Base-by-base conservation (phyloP, 2,329 filamentous ascomycete genomes). In the Exophiala lecanii-corni region DNA sequence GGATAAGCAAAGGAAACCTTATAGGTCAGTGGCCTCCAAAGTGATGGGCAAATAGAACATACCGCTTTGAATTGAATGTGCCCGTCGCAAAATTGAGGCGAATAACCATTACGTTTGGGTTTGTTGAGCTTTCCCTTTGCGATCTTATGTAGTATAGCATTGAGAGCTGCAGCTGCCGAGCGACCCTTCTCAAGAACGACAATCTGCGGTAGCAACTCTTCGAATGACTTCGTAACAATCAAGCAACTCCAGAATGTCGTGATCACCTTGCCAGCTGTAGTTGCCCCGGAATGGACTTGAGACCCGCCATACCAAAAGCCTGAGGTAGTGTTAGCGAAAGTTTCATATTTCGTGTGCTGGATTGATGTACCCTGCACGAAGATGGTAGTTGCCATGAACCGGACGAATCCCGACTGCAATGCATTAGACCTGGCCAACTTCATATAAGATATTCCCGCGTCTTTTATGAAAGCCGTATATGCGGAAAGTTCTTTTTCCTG, bases 231-330 rank as follows among this genome's bases (percentile, higher is more conserved):
- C 3, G 89, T 81, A 1, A 85, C 84, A 38, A 81, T 79, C 25
- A 96, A 68, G 2, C 84, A 84, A 3, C 86, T 79, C 69, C 92
- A 94, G 53, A 97, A 96, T 0, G 88, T 85, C 0, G 86, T 92
- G 33, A 96, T 63, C 2, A 94, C 78, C 42, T 82, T 71, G 0
- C 82, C 85, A 0, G 86, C 68, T 9, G 69, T 72, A 9, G 78
- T 66, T 1, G 72, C 62, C 1, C 79, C 79, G 1, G 74, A 64
- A 7, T 72, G 69, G 7, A 92, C 80, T 2, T 95, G 73, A 1
- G 77, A 69, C 19, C 83, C 76, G 0, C 89, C 89, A 55, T 89
- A 94, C 79, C 86, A 95, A 58, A 97, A 96, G 0, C 89, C 89
- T 52, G 34, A 13, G 15, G 4, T 25, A 31, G 30, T 35, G 26